Percentiles rank a stretch among this genome's conserved stretches.
These are phyloP conservation scores for Mycena polygramma DNA, from an alignment of 768 basidiomycete genomes.

Conservation along the genomic window DNA sequence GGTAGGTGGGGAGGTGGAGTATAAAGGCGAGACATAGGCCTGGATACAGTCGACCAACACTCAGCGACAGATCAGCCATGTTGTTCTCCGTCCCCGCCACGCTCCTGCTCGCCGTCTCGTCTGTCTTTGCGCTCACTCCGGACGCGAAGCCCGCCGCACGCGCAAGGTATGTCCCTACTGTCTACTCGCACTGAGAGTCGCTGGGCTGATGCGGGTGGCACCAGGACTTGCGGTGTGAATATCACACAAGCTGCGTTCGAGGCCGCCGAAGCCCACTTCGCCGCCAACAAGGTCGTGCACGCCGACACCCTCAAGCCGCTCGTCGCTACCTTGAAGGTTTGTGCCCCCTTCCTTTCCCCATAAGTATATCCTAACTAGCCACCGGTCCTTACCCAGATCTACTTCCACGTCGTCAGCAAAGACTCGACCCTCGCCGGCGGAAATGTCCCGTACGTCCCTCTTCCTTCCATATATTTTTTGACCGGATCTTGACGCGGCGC, in stretches of 20 bases:
- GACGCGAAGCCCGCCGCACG: background rate
- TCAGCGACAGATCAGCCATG: background rate
- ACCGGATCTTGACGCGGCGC: constrained; percentile 1
- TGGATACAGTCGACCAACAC: background rate
- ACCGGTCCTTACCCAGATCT: constrained; percentile 7
- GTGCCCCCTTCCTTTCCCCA: background rate
- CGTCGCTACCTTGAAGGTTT: constrained; percentile 20
- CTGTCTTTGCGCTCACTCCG: background rate
- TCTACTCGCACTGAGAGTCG: background rate
- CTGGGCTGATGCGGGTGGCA: background rate
- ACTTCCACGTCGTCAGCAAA: constrained; percentile 35
- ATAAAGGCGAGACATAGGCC: background rate
- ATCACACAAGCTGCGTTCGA: constrained; percentile 41
- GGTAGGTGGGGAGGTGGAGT: background rate
- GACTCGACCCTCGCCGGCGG: constrained; percentile 41
- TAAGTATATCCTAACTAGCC: background rate
- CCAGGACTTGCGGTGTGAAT: constrained; percentile 39
- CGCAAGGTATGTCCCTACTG: background rate
- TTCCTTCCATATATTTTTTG: background rate
- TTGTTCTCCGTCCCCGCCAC: constrained; percentile 4
- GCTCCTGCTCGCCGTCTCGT: background rate
- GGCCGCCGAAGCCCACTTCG: constrained; percentile 48
- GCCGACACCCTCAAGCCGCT: background rate
- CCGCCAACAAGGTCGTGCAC: constrained; percentile 38
- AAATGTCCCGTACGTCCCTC: constrained; percentile 41